Base-by-base conservation (phyloP, 2,329 filamentous ascomycete genomes). In the Phoma sp. region DNA sequence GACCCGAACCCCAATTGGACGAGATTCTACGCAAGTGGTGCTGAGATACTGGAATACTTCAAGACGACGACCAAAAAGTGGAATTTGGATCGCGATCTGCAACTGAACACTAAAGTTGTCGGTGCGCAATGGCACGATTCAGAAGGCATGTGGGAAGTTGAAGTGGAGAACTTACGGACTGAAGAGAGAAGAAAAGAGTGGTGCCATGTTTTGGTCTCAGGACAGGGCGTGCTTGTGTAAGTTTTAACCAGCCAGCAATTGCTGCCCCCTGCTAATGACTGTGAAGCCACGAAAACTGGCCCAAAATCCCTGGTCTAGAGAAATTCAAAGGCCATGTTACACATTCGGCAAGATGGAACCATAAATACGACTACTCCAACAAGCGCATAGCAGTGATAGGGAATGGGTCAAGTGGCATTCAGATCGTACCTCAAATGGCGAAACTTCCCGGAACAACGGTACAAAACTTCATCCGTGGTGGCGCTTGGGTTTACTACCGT, bases 301-400 rank as follows among this genome's bases (percentile, higher is more conserved):
- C 81, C 5, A 68, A 77, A 1, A 81, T 83, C 9, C 67, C 75
- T 1, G 81, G 81, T 0, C 57, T 82, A 5, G 71, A 79, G 1
- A 69, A 72, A 1, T 84, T 82, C 47, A 66, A 76, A 29, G 81
- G 81, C 5, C 81, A 80, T 64, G 69, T 76, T 53, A 82, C 79
- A 74, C 83, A 85, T 57, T 82, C 80, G 1, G 82, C 83, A 4
- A 68, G 81, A 25, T 85, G 83, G 83, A 82, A 85, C 50, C 67
- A 63, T 30, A 38, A 49, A 26, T 62, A 56, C n/a, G 61, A 65
- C 25, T 63, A 60, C 17, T 43, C 46, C 3, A 54, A 53, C 23
- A 65, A 67, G 47, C 47, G 53, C 12, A 59, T 65, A 15, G 62
- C 60, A 7, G 57, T 67, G n/a, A 61, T 67, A 17, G 60, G 64